phyloP scores from a whole-genome alignment of 2,329 filamentous ascomycete species.

The Sporothrix brasiliensis region DNA sequence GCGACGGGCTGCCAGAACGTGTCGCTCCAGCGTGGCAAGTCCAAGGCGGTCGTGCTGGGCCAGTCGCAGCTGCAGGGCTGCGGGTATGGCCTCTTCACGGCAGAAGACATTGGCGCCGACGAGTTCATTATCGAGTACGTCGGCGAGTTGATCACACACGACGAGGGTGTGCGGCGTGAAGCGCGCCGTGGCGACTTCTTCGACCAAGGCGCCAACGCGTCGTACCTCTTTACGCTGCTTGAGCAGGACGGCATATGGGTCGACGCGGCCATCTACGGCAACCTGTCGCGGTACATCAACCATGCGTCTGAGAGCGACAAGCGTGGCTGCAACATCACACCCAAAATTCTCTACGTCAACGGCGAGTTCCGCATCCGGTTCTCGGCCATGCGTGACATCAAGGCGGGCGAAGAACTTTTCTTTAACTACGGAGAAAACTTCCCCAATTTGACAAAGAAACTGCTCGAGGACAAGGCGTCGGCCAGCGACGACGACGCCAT shows the following conservation, averaged over 20 bases:
- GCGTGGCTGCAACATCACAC: constrained; percentile 62
- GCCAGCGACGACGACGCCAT: constrained; percentile 32
- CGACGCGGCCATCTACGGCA: constrained; percentile 76
- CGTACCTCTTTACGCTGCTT: constrained; percentile 65
- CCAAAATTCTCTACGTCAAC: constrained; percentile 72
- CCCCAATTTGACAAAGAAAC: constrained; percentile 61
- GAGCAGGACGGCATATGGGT: constrained; percentile 67
- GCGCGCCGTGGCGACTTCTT: constrained; percentile 63
- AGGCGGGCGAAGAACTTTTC: constrained; percentile 74
- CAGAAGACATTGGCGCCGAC: constrained; percentile 65
- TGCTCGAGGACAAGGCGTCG: constrained; percentile 49
- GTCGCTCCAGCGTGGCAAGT: constrained; percentile 66
- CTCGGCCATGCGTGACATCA: constrained; percentile 67
- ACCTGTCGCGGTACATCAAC: constrained; percentile 83
- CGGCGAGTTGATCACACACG: constrained; percentile 72
- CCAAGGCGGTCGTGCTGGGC: constrained; percentile 69
- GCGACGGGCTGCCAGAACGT: constrained; percentile 71
- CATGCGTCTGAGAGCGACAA: constrained; percentile 62
- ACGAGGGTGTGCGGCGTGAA: constrained; percentile 70
- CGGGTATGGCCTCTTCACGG: constrained; percentile 75
- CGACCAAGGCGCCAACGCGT: constrained; percentile 64
- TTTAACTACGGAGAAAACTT: constrained; percentile 79
- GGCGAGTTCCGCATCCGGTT: constrained; percentile 77
- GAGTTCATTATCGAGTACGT: constrained; percentile 82
- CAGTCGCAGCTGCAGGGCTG: constrained; percentile 68